Conservation (phyloP, 106 monocot species). For the Dactylorhiza incarnata region DNA sequence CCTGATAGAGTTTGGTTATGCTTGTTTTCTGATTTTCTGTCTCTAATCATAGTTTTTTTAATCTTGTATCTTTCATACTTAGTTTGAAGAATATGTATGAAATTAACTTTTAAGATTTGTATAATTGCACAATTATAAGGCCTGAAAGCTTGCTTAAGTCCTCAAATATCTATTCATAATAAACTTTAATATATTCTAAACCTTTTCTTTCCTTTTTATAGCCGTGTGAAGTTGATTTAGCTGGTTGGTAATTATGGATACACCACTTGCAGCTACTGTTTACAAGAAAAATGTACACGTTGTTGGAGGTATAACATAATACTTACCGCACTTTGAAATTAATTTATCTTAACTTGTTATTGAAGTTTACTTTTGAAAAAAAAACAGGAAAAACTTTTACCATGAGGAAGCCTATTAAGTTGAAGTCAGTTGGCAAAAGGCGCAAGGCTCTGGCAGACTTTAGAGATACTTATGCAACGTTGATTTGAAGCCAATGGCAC, state of each 20-base stretch:
- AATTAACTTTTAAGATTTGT: background rate
- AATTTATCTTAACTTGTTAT: background rate
- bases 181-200: background rate
- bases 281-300: conserved; percentile 8
- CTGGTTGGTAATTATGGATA: background rate
- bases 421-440: conserved; percentile 3
- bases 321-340: background rate
- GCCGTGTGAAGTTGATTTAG: conserved; percentile 4
- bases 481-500: background rate
- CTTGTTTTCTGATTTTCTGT: too few species aligned
- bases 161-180: background rate
- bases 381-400: conserved; percentile 4
- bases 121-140: background rate
- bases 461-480: background rate
- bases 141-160: background rate
- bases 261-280: background rate
- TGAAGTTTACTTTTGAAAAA: background rate
- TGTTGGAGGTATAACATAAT: conserved; percentile 6
- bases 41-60: too few species aligned
- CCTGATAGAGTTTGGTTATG: too few species aligned
- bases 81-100: too few species aligned
- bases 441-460: conserved; percentile 8
- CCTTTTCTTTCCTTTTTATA: background rate
- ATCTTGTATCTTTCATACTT: too few species aligned
- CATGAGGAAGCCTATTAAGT: background rate